A percentile compares a stretch with the other conserved stretches of the same genome.
Conservation (phyloP, 2,329 filamentous ascomycete genomes). For the Hypomyces perniciosus region DNA sequence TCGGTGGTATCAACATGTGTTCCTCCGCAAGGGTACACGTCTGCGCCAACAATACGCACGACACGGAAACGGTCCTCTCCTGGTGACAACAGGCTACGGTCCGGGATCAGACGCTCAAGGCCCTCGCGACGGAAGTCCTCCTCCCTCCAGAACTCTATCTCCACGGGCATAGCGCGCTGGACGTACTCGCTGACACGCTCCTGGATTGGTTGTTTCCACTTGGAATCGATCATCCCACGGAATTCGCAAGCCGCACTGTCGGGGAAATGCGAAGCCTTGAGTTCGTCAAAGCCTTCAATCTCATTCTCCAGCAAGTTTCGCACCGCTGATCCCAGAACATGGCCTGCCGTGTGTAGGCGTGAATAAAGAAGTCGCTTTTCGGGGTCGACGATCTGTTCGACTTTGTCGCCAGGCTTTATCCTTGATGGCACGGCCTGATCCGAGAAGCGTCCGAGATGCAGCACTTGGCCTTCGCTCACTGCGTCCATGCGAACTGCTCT, state of each 20-base stretch:
- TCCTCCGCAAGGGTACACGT: conserved; percentile 68
- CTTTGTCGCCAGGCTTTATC: conserved; percentile 29
- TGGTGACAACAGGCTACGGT: conserved; percentile 36
- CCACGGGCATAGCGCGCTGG: conserved; percentile 48
- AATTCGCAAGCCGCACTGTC: conserved; percentile 64
- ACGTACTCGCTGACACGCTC: conserved; percentile 53
- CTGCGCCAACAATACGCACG: conserved; percentile 62
- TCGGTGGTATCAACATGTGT: conserved; percentile 62
- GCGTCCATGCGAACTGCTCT: conserved; percentile 50
- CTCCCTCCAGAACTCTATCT: conserved; percentile 60
- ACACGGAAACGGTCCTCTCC: conserved; percentile 56
- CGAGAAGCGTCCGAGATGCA: conserved; percentile 60
- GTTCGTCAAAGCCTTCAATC: conserved; percentile 52
- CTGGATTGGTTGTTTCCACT: conserved; percentile 59
- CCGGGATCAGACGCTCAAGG: conserved; percentile 49
- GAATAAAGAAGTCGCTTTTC: conserved; percentile 59
- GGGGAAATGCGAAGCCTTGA: conserved; percentile 68
- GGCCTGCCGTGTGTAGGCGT: conserved; percentile 66
- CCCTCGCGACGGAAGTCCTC: conserved; percentile 51
- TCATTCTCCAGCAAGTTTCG: conserved; percentile 48
- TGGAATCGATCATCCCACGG: conserved; percentile 57
- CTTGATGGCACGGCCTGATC: conserved; percentile 11
- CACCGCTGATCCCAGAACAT: conserved; percentile 65
- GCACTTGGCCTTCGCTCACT: conserved; percentile 46
- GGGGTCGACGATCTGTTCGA: conserved; percentile 54